Base-by-base conservation (phyloP, 441 rosid genomes). In the Corymbia citriodora region DNA sequence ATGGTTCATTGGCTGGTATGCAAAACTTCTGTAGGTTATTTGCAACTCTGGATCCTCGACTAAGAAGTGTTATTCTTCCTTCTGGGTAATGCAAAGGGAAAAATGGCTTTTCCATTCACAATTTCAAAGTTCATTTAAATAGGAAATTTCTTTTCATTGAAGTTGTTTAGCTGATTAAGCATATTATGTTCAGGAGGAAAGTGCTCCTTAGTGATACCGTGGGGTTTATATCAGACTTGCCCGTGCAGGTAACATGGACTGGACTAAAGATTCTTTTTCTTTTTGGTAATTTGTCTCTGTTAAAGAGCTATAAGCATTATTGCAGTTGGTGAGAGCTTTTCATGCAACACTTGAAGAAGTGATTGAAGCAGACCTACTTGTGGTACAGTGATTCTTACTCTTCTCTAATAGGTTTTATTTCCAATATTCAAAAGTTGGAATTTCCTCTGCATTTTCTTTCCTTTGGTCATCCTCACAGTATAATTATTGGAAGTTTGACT, bases 141-240 rank as follows among this genome's bases (percentile, higher is more conserved):
- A 11, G 85, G 85, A 40, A 40, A 33, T 27, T 52, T 88, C 15
- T 83, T 55, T 81, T 72, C 50, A 27, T 70, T 48, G 31, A 17
- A 85, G 49, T 83, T 21, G 33, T 53, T 90, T 87, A 91, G 89
- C 83, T 90, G 87, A 87, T 53, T 88, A n/a, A 87, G 91, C 25
- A 6, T 63, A 36, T 89, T 81, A 88, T 91, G 49, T 92, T 91
- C 95, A 98, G 99, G 94, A 96, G 96, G 95, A 95, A 94, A 91
- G 97, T 96, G 90, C 96, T 96, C 90, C 93, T 98, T 86, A 95
- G 98, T 91, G 99, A 98, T 92, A 98, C 99, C 21, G 99, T 98
- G 89, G 99, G 99, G 82, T 98, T 98, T 92, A 97, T 97, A 93
- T 98, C 99, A 27, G 99, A 97, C 93, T 92, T 98, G 92, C 99